Evolutionary conservation across 805 yeast species (phyloP), one percentile per base, ranked within the genome.

Genomic region (Ogataea trehalophila): DNA sequence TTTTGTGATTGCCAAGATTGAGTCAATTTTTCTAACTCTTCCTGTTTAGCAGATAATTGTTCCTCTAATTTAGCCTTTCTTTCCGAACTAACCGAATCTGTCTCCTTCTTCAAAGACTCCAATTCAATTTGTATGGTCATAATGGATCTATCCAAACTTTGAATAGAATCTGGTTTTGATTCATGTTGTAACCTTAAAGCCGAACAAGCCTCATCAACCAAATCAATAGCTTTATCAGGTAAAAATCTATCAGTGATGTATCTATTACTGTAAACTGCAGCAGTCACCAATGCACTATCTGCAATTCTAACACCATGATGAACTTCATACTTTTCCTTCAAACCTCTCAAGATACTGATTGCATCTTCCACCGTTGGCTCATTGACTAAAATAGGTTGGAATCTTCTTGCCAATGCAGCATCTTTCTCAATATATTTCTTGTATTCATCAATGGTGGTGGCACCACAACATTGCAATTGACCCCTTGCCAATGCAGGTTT

Each of bases 171-270:
- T 0, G 99, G 99, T 63, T 90, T 91, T 1, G 97, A 89, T 69
- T 92, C 99, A 64, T 94, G 98, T 67, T 92, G 99, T 49, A 92
- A 72, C 54, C 99, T 75, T 49, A 92, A 73, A 0, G 96, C 95
- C 4, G 97, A 94, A 70, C 98, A 91, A 0, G 98, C 97, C 63
- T 92, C 99, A 68, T 92, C 99, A 2, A 92, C 94, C 55, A 92
- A 76, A 67, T 92, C 99, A 55, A 92, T 92, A 18, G 98, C 98
- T 71, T 92, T 92, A 62, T 92, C 99, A 1, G 99, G 99, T 36
- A 92, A 71, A 59, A 82, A 90, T 46, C 98, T 71, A 64, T 92
- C 97, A 3, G 95, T 86, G 47, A 92, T 87, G 64, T 92, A 92
- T 53, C 99, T 76, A 61, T 89, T 87, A 42, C 95, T 82, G 61